phyloP scores from a whole-genome alignment of 2,329 filamentous ascomycete species.

The Ophiostoma tasmaniense region DNA sequence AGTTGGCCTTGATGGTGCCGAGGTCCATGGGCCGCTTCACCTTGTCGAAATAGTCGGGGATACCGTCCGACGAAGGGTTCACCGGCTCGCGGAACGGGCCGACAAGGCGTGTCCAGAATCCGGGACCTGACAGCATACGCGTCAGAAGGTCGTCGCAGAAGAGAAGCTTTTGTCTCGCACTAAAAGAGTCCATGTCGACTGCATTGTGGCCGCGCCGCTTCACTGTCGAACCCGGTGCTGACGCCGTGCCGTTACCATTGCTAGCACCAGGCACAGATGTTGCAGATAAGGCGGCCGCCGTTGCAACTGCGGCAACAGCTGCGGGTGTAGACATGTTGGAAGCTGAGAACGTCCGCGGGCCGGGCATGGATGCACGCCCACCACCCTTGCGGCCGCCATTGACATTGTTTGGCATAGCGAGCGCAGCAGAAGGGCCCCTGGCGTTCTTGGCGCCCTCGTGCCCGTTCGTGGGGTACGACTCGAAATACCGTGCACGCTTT shows the following conservation, averaged over 20 bases:
- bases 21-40: constrained; percentile 56
- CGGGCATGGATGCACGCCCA: constrained; percentile 2
- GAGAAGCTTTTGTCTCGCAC: constrained; percentile 40
- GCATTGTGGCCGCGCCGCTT: neutral
- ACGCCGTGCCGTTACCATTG: neutral
- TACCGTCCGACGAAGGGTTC: constrained; percentile 44
- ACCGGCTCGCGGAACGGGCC: constrained; percentile 54
- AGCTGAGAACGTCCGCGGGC: neutral
- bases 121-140: constrained; percentile 54
- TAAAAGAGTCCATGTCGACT: constrained; percentile 27
- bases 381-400: constrained; percentile 3
- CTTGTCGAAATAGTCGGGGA: constrained; percentile 54
- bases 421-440: constrained; percentile 8
- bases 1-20: constrained; percentile 50
- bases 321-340: neutral
- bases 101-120: constrained; percentile 59
- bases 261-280: neutral
- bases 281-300: neutral
- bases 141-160: constrained; percentile 51
- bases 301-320: neutral
- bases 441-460: neutral
- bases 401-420: constrained; percentile 7
- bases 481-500: constrained; percentile 37
- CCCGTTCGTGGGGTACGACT: constrained; percentile 20
- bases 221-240: neutral